These are phyloP conservation scores for Ganoderma multipileum DNA, from an alignment of 1,284 basidiomycete species.

Conservation along the genomic window DNA sequence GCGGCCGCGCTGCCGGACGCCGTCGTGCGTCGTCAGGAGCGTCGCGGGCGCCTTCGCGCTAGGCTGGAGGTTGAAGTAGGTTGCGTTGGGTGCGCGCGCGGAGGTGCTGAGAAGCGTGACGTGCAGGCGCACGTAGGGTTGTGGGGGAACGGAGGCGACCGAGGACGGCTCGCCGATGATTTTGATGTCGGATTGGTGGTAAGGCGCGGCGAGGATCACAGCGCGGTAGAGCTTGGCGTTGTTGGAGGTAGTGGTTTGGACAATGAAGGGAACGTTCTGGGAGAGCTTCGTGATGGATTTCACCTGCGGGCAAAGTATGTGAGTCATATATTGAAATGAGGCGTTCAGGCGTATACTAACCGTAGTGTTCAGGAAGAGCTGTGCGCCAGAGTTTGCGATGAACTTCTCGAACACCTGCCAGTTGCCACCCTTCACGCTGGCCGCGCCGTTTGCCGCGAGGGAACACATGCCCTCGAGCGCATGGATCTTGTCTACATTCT, in stretches of 20 bases:
- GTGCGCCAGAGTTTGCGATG: conserved; percentile 72
- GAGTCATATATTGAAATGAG: not conserved
- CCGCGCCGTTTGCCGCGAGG: conserved; percentile 77
- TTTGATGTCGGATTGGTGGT: conserved; percentile 64
- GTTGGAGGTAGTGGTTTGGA: conserved; percentile 21
- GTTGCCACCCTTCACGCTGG: conserved; percentile 82
- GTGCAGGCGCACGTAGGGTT: conserved; percentile 85
- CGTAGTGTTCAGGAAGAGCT: conserved; percentile 70
- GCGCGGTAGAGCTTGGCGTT: conserved; percentile 55
- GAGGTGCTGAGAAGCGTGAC: conserved; percentile 90
- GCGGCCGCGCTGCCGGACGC: conserved; percentile 51
- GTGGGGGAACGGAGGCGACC: conserved; percentile 57
- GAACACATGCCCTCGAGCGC: conserved; percentile 80
- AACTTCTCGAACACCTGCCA: conserved; percentile 88
- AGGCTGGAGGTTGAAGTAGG: conserved; percentile 72
- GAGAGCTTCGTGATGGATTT: conserved; percentile 51
- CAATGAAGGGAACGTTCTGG: conserved; percentile 56
- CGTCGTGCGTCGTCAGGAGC: conserved; percentile 78
- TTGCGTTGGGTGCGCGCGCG: conserved; percentile 62
- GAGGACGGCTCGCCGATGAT: conserved; percentile 41
- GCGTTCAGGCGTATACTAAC: conserved; percentile 46
- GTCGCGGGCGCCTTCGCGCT: conserved; percentile 62
- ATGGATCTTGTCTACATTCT: conserved; percentile 82
- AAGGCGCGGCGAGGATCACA: conserved; percentile 82
- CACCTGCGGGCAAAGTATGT: conserved; percentile 49